These are phyloP conservation scores for Artemisia tridentata DNA, from an alignment of 129 eudicot genomes.

Conservation along the genomic window DNA sequence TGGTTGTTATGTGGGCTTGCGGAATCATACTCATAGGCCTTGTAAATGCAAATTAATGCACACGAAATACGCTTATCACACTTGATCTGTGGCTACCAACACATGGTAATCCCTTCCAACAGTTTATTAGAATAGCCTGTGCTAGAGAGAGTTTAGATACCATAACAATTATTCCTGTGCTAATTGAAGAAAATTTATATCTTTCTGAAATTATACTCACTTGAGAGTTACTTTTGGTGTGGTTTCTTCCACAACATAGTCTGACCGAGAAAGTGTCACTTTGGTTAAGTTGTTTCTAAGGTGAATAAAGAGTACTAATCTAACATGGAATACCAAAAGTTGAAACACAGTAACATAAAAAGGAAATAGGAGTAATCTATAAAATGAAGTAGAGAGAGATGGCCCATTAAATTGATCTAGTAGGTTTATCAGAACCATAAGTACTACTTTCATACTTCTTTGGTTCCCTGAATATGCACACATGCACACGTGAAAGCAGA, in stretches of 20 bases:
- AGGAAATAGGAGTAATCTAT: too few species aligned
- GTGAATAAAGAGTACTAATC: neutral
- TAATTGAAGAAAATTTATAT: neutral
- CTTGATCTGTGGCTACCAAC: neutral
- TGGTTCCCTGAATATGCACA: too few species aligned
- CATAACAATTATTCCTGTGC: neutral
- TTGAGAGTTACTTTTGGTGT: neutral
- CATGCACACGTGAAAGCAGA: too few species aligned
- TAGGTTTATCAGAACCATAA: conserved; percentile 4
- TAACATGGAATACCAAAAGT: too few species aligned
- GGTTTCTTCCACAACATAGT: neutral
- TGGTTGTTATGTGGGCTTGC: neutral
- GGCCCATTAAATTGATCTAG: neutral
- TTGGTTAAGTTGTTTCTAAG: neutral
- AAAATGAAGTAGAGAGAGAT: neutral
- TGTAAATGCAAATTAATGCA: neutral
- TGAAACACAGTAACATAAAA: too few species aligned
- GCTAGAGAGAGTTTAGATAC: neutral
- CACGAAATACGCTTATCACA: neutral
- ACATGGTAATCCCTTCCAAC: neutral
- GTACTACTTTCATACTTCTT: neutral
- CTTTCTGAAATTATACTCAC: neutral
- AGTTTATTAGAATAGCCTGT: neutral
- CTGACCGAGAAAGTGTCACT: neutral
- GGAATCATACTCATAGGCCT: neutral